Conservation (phyloP, 2,329 filamentous ascomycete species). For the Dothidotthia symphoricarpi region DNA sequence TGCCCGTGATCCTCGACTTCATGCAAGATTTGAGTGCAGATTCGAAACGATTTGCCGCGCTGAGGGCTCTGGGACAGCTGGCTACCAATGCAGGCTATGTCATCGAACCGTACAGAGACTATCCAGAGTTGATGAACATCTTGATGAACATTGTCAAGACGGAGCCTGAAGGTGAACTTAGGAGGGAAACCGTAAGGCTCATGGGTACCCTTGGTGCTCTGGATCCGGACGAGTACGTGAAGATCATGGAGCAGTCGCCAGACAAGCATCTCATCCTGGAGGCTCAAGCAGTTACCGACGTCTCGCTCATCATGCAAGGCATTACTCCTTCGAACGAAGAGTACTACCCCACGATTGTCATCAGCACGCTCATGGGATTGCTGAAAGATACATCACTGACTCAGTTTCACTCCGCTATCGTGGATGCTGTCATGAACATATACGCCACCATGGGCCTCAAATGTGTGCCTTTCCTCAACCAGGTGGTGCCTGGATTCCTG, state of each 20-base stretch:
- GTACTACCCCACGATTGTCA: slow-evolving; percentile 97
- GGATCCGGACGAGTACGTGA: slow-evolving; percentile 94
- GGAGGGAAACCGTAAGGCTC: slow-evolving; percentile 93
- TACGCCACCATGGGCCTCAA: slow-evolving; percentile 95
- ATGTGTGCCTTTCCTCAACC: slow-evolving; percentile 89
- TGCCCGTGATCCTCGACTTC: slow-evolving; percentile 92
- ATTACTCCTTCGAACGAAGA: slow-evolving; percentile 95
- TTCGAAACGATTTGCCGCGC: slow-evolving; percentile 83
- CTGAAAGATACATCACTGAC: slow-evolving; percentile 85
- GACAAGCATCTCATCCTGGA: slow-evolving; percentile 72
- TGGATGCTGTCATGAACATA: slow-evolving; percentile 98
- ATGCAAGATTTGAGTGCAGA: slow-evolving; percentile 92
- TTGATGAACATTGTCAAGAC: slow-evolving; percentile 92
- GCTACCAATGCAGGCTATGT: slow-evolving; percentile 97
- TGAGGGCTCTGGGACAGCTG: slow-evolving; percentile 86
- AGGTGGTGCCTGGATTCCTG: slow-evolving; percentile 92
- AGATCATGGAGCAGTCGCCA: slow-evolving; percentile 84
- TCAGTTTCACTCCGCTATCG: slow-evolving; percentile 88
- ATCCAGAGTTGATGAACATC: slow-evolving; percentile 88
- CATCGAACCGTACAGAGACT: slow-evolving; percentile 91
- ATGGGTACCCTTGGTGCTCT: slow-evolving; percentile 93
- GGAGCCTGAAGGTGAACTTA: slow-evolving; percentile 79
- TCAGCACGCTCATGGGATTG: slow-evolving; percentile 90
- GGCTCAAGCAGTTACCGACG: slow-evolving; percentile 76
- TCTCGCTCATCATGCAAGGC: slow-evolving; percentile 96